These are phyloP conservation scores for Dalbergia cultrata DNA, from an alignment of 306 rosid species.

Conservation along the genomic window DNA sequence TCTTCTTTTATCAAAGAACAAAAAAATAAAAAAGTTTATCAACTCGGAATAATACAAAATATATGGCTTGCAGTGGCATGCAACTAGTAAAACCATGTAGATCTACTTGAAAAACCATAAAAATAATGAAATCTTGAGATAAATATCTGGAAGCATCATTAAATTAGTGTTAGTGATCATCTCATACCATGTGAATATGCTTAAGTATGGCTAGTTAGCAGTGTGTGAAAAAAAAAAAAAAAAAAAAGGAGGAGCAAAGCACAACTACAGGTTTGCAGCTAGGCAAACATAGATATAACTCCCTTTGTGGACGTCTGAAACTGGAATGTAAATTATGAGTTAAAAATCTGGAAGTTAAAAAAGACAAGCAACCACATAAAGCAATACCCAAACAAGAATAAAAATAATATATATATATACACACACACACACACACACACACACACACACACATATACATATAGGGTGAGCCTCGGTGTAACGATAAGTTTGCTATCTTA, in stretches of 20 bases:
- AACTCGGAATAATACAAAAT: neutral
- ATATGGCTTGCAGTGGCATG: slow-evolving; percentile 25
- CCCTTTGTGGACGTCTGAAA: neutral
- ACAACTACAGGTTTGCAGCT: slow-evolving; percentile 16
- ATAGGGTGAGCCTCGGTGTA: no score
- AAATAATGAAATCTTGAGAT: neutral
- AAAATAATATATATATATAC: no score
- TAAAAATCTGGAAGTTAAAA: slow-evolving; percentile 5
- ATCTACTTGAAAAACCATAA: slow-evolving; percentile 8
- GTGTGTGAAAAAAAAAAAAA: neutral
- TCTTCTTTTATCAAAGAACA: no score
- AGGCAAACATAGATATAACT: slow-evolving; percentile 10
- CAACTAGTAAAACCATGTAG: slow-evolving; percentile 1
- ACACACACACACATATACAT: no score
- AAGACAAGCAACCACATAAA: slow-evolving; percentile 16
- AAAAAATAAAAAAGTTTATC: no score
- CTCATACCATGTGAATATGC: slow-evolving; percentile 4
- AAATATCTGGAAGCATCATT: neutral
- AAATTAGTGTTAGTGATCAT: neutral
- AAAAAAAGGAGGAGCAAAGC: slow-evolving; percentile 7
- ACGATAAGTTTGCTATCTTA: no score
- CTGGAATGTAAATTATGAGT: neutral
- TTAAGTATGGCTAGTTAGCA: neutral
- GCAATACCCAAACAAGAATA: no score
- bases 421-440: no score